Base-by-base conservation (phyloP, 495 filamentous ascomycete species). In the Penicillium turbatum region DNA sequence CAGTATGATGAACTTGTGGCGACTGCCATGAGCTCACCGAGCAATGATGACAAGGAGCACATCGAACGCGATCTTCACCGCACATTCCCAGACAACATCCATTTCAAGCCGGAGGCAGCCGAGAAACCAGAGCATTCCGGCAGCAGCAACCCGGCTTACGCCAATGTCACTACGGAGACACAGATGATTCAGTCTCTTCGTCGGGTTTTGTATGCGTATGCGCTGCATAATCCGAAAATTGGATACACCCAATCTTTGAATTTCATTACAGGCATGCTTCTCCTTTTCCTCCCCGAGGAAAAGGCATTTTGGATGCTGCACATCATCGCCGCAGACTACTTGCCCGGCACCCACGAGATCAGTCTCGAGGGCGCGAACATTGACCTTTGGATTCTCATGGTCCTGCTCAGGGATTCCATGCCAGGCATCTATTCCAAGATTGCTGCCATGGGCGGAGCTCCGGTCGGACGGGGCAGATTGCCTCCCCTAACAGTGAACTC, bases 211-310 rank as follows among this genome's bases (percentile, higher is more conserved):
- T 85, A 87, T 59, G 90, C 92, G 8, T 97, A 96, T 67, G 85
- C 93, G 6, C 79, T 95, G 26, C 86, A 95, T 70, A 91, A 89
- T 53, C 92, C 93, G 2, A 78, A 81, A 51, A 89, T 96, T 60
- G 93, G 93, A 16, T 98, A 98, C 65, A 97, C 93, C 52, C 93
- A 98, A 63, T 95, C 89, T 10, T 82, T 98, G 10, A 98, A 98
- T 70, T 98, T 98, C 70, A 80, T 98, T 50, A 90, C 92, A n/a
- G 93, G 91, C 11, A 79, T 97, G 45, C 79, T 98, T n/a, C 84
- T 98, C 7, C 81, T 98, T 0, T 97, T 98, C 66, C 82, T 97
- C 40, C 80, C 85, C 1, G 88, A 96, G 64, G 93, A 97, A 64
- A 93, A 95, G 56, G 80, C 88, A 0, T 98, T 98, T 63, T 91